Evolutionary conservation across 306 rosid species (phyloP), one percentile per base, ranked within the genome.

Genomic region (Begonia fuchsioides): DNA sequence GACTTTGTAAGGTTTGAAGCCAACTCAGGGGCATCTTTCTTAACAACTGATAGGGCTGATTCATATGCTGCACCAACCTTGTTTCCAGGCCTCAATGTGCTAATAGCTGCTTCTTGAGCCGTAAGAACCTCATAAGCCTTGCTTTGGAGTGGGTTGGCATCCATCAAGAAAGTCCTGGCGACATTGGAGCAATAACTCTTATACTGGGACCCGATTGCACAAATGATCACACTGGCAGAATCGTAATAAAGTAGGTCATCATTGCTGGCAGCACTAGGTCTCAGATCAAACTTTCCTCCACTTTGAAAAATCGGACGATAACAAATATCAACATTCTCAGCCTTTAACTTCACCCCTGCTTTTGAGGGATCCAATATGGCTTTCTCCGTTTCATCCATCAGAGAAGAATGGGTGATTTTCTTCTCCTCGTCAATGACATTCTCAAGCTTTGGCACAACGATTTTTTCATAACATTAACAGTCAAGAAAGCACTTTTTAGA

Each of bases 321-420:
- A 63, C 93, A 81, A 14, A 88, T 88, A 68, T 88, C 97, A 53
- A 88, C 93, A 76, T 84, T 90, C 17, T 72, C 87, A 17, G 94
- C 68, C 75, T 79, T 81, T 41, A 88, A 65, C 64, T 81, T 90
- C 47, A 78, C 76, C 15, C 75, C 74, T 58, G 74, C 84, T 72
- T 75, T 84, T 32, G 85, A 63, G 15, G 95, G 97, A 52, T 88
- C 86, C 65, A 78, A 20, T 20, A 88, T 76, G 18, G 81, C 80
- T 62, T 84, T 88, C 84, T 88, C 97, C 6, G 97, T 79, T 65
- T 83, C 97, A 18, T 78, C 93, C 95, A 88, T 88, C 71, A 88
- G 69, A 13, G 78, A 62, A 15, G 95, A 81, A 73, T 88, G 97
- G 19, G 76, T 50, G 20, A 88, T 65, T 60, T 84, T 74, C 81